Conservation (phyloP, 75 land plant species). For the Chamaecyparis obtusa region DNA sequence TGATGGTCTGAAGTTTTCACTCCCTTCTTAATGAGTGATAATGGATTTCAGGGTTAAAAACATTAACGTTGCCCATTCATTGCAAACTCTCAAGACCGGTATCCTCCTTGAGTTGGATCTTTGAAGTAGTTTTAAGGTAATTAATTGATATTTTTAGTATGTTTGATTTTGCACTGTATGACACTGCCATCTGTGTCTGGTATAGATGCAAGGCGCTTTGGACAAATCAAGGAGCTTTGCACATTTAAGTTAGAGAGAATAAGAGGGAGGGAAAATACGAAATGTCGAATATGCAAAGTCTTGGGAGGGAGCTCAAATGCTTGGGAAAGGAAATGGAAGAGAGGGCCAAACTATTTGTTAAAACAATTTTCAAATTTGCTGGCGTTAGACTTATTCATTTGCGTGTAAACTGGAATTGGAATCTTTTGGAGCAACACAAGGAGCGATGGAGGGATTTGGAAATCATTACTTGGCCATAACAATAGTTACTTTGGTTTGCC, state of each 20-base stretch:
- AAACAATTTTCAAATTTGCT: background rate
- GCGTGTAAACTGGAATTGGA: conserved; percentile 11
- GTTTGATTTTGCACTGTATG: background rate
- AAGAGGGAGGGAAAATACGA: conserved; percentile 8
- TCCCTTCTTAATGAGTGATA: background rate
- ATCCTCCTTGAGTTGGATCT: background rate
- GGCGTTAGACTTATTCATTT: background rate
- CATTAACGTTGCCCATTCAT: background rate
- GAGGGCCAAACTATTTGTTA: background rate
- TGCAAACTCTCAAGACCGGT: background rate
- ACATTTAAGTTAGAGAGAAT: conserved; percentile 11
- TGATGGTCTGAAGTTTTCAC: background rate
- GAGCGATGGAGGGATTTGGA: conserved; percentile 10
- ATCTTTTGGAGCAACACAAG: conserved; percentile 14
- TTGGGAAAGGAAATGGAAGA: conserved; percentile 9
- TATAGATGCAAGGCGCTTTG: conserved; percentile 15
- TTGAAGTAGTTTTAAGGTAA: conserved; percentile 3
- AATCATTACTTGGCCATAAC: conserved; percentile 8
- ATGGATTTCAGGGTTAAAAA: background rate
- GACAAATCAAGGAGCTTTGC: conserved; percentile 16
- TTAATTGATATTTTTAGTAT: background rate
- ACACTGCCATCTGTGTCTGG: conserved; percentile 12
- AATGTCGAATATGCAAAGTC: conserved; percentile 10
- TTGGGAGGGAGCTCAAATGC: conserved; percentile 15
- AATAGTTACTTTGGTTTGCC: conserved; percentile 9